These are phyloP conservation scores for Cystobasidium onofrii DNA, from an alignment of 768 basidiomycete genomes.

Conservation along the genomic window DNA sequence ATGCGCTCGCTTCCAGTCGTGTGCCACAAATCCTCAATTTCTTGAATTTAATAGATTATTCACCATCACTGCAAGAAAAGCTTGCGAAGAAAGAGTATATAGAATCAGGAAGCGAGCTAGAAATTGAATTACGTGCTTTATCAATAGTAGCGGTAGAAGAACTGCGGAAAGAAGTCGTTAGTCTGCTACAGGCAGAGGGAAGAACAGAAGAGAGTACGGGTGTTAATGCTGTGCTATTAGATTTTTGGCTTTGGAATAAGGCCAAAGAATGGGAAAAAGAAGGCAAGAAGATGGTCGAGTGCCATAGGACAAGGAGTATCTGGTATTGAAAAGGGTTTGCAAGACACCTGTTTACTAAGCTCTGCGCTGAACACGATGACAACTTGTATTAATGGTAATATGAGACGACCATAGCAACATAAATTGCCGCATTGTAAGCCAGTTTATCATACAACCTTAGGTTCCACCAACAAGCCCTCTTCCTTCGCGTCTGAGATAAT, in stretches of 20 bases:
- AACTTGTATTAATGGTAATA: neutral
- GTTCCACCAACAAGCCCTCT: neutral
- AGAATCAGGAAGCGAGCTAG: slow-evolving; percentile 57
- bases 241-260: slow-evolving; percentile 85
- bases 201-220: neutral
- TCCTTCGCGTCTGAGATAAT: neutral
- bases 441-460: neutral
- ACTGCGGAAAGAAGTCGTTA: slow-evolving; percentile 31
- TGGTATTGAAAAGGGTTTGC: slow-evolving; percentile 11
- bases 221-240: slow-evolving; percentile 52
- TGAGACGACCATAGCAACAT: neutral
- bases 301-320: slow-evolving; percentile 26
- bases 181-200: neutral
- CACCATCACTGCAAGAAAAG: slow-evolving; percentile 53
- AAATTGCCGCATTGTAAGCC: too few species aligned
- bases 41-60: slow-evolving; percentile 65
- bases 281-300: slow-evolving; percentile 4
- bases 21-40: slow-evolving; percentile 86
- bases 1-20: slow-evolving; percentile 45
- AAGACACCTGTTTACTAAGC: neutral
- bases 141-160: slow-evolving; percentile 58
- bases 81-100: slow-evolving; percentile 52
- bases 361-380: neutral
- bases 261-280: slow-evolving; percentile 41
- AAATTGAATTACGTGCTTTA: slow-evolving; percentile 55